Conservation (phyloP, 352 stramenopile genomes). For the Poterioochromonas sp. region DNA sequence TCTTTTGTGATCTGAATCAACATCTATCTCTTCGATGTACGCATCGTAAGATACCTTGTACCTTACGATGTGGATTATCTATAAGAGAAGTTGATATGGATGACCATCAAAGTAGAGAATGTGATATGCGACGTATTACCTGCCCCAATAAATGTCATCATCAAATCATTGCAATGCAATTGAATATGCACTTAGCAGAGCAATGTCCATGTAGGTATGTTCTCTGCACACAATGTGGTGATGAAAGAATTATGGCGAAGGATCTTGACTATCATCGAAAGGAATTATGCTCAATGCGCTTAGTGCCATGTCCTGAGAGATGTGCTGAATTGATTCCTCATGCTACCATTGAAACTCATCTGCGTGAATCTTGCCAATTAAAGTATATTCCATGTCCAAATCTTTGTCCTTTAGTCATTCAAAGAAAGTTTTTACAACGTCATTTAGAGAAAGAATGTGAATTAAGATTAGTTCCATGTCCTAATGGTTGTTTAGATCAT, state of each 20-base stretch:
- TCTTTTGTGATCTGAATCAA: not conserved
- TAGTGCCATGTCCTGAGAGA: not conserved
- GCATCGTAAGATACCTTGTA: slow-evolving; percentile 40
- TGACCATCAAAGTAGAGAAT: slow-evolving; percentile 25
- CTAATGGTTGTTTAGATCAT: not conserved
- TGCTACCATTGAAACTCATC: not conserved
- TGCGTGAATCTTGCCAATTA: not conserved
- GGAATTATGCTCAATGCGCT: not conserved
- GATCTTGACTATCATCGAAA: not conserved
- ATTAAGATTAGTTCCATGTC: not conserved
- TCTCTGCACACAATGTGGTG: not conserved
- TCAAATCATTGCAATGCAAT: not conserved
- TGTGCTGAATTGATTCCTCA: not conserved
- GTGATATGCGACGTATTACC: slow-evolving; percentile 6
- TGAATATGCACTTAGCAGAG: not conserved
- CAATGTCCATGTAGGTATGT: not conserved
- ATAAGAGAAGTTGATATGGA: slow-evolving; percentile 29
- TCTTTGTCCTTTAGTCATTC: not conserved
- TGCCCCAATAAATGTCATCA: not conserved
- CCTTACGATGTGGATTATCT: slow-evolving; percentile 32
- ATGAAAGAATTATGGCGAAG: not conserved
- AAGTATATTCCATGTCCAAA: not conserved
- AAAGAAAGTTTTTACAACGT: not conserved
- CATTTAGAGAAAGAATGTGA: not conserved
- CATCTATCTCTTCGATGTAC: slow-evolving; percentile 33